Percentiles rank a stretch among this genome's conserved stretches.
phyloP scores from a whole-genome alignment of 495 filamentous ascomycete species.

The Neurospora intermedia region DNA sequence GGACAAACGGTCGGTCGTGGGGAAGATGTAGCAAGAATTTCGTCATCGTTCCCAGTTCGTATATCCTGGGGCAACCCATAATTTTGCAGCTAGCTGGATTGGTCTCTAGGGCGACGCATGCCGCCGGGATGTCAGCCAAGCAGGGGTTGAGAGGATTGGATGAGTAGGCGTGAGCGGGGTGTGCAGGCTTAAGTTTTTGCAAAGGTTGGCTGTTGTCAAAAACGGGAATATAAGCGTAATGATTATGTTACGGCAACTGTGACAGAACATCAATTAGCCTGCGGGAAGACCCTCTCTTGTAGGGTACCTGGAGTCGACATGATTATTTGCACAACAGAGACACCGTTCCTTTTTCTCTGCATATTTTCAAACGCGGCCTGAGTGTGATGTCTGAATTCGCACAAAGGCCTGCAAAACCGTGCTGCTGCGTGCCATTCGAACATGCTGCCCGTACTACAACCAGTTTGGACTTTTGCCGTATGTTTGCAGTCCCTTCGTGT shows the following conservation, averaged over 20 bases:
- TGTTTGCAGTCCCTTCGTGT: not conserved
- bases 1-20: not conserved
- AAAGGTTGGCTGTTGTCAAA: not conserved
- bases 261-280: not conserved
- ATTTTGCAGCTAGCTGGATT: not conserved
- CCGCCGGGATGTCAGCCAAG: not conserved
- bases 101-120: not conserved
- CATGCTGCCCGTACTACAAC: not conserved
- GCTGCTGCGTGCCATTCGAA: not conserved
- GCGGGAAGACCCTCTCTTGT: not conserved
- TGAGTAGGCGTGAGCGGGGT: not conserved
- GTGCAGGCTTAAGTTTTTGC: not conserved
- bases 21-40: not conserved
- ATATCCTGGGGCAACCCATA: not conserved
- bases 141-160: not conserved
- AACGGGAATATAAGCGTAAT: not conserved
- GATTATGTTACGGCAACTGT: not conserved
- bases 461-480: not conserved
- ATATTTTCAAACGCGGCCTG: not conserved
- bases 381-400: not conserved
- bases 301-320: not conserved
- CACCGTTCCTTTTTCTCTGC: not conserved
- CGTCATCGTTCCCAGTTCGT: not conserved
- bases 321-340: not conserved
- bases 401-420: not conserved